Base-by-base conservation (phyloP, 352 stramenopile species). In the Pythium scleroteichum region DNA sequence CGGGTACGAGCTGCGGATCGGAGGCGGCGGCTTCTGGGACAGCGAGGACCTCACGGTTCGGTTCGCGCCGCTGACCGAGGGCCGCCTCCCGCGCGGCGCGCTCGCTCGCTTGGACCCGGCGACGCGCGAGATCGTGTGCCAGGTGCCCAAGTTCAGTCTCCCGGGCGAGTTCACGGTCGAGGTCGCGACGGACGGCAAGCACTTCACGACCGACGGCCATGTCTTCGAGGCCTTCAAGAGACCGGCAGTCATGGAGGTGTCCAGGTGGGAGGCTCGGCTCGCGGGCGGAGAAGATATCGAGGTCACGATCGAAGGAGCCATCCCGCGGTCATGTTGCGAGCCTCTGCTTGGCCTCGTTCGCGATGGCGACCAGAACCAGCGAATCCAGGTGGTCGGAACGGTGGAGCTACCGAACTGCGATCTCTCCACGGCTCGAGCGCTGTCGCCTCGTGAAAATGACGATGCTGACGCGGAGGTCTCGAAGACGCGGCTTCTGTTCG, bases 131-230 rank as follows among this genome's bases (percentile, higher is more conserved):
- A 62, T 96, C 20, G 61, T 84, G 23, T 95, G 86, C 45, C 65
- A 73, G 26, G 71, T 88, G 3, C 86, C 88, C 0, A 80, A 72
- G 50, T 94, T 95, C 48, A 74, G 66, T 17, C 58, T 84, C 4
- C 49, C 83, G 4, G 78, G 85, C 7, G 72, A 81, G 17, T 93
- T 88, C 60, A 64, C 69, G 1, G 75, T 90, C 13, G 78, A 94
- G 56, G 73, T 96, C 14, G 82, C 87, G 2, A 89, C 90, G 69
- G 87, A 94, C 27, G 85, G 87, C 20, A 87, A 84, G 50, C 71
- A 90, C 53, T 95, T 94, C 50, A 94, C 78, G 0, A 71, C 66
- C 0, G 85, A 89, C 39, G 72, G 79, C 6, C 61, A 73, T 20
- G 40, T 78, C 22, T 90, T 92, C 41, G 79, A 78, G 2, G 76